Percentiles rank a stretch among this genome's conserved stretches.
Evolutionary conservation across 345 rosid genomes (phyloP).

Genomic region (Eucalyptus fibrosa): DNA sequence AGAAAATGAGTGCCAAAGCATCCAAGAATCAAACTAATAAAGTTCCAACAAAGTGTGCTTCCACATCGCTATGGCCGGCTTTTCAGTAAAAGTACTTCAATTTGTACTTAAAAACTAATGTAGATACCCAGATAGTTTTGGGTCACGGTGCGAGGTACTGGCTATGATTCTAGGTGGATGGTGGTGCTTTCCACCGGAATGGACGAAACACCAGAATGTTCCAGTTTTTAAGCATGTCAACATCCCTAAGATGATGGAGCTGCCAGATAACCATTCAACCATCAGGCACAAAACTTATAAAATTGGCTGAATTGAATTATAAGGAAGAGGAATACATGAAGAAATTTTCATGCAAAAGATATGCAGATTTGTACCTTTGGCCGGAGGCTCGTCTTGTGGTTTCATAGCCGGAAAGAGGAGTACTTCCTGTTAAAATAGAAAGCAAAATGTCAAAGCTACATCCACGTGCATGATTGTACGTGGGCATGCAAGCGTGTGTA

Average conservation of each 20-base stretch:
- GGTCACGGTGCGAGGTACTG: not conserved
- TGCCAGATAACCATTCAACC: not conserved
- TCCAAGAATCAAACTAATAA: not conserved
- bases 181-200: not conserved
- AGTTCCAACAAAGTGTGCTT: not conserved
- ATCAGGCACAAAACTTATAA: not conserved
- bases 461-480: not conserved
- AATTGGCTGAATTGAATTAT: not conserved
- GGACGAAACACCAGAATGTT: not conserved
- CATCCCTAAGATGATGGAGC: not conserved
- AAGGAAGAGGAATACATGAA: not conserved
- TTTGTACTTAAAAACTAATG: not conserved
- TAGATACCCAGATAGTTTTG: not conserved
- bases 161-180: not conserved
- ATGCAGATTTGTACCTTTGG: slow-evolving; percentile 28
- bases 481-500: not conserved
- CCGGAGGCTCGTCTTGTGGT: slow-evolving; percentile 76
- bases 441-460: not conserved
- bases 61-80: not conserved
- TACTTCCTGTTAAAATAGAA: slow-evolving; percentile 54
- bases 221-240: not conserved
- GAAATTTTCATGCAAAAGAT: not conserved
- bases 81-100: not conserved
- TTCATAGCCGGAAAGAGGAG: slow-evolving; percentile 98
- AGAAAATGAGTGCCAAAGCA: not conserved